Base-by-base conservation (phyloP, 2,329 filamentous ascomycete species). In the Ophiostoma angusticollis region DNA sequence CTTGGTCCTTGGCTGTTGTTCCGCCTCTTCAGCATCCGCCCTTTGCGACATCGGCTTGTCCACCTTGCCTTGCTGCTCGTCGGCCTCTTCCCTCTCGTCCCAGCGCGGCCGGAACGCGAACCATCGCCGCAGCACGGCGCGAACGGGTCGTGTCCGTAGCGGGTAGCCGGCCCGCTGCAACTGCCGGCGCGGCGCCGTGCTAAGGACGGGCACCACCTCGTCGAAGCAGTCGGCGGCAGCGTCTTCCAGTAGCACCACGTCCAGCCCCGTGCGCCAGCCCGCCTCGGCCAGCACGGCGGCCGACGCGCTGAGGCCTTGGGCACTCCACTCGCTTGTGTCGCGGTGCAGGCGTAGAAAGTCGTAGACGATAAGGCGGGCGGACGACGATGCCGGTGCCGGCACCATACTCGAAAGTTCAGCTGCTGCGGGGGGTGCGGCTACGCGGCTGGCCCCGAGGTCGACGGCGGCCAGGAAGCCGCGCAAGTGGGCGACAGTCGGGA, bases 401-500 rank as follows among this genome's bases (percentile, higher is more conserved):
- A 16, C 6, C n/a, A 5, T 13, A 3, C 38, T 23, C 11, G 63
- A n/a, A n/a, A n/a, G n/a, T n/a, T n/a, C n/a, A n/a, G n/a, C n/a
- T n/a, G n/a, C n/a, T n/a, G n/a, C n/a, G n/a, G n/a, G 62, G 2
- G 66, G 67, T 3, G 59, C 42, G 0, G 57, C 44, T 0, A 63
- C 49, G 13, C 49, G 55, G 8, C 62, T 61, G 40, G 61, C 54
- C 1, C 49, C 46, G 3, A 56, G 46, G 14, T 59, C 59, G 43
- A 74, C 69, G 37, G 73, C 66, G 30, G 80, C 66, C 14, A 95
- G 66, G 51, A 80, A 84, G 25, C 84, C 84, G 39, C 84, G 78
- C 6, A 94, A 70, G 55, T 83, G 78, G 17, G 81, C 76, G 39
- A 91, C 69, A 3, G 80, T 84, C 0, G 84, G 76, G 39, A 76